Percentiles rank a stretch among this genome's conserved stretches.
These are phyloP conservation scores for Bothia castanella DNA, from an alignment of 1,284 basidiomycete species.

Conservation along the genomic window DNA sequence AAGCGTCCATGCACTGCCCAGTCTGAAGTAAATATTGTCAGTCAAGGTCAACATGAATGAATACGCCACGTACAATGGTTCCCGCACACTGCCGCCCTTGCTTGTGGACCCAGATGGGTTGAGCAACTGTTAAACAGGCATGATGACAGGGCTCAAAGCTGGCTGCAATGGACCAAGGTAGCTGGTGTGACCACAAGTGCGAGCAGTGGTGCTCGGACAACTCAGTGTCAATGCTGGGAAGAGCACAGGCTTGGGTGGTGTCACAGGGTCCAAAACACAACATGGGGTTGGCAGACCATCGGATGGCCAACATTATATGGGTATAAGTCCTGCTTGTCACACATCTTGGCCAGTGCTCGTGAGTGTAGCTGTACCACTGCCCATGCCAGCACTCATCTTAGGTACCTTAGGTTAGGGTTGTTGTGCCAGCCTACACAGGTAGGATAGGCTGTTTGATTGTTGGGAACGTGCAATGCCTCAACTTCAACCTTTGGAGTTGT, in stretches of 20 bases:
- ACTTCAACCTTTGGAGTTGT: no score
- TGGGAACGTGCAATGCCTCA: no score
- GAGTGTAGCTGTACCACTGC: no score
- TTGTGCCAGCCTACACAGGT: no score
- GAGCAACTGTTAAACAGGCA: slow-evolving; percentile 47
- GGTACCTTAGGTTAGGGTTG: no score
- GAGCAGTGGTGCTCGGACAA: neutral
- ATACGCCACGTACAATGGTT: slow-evolving; percentile 45
- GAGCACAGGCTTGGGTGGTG: slow-evolving; percentile 5
- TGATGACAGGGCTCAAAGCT: slow-evolving; percentile 54
- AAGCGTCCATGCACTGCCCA: slow-evolving; percentile 53
- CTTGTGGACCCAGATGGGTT: slow-evolving; percentile 29
- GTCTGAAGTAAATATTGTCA: slow-evolving; percentile 11
- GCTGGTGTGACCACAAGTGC: slow-evolving; percentile 3
- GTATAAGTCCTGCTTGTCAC: no score
- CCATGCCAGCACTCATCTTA: no score
- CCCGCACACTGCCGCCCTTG: slow-evolving; percentile 29
- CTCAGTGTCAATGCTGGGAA: neutral
- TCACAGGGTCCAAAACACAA: slow-evolving; percentile 8
- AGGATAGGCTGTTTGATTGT: no score
- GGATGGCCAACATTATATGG: neutral
- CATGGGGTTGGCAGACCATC: slow-evolving; percentile 4
- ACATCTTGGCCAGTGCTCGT: no score
- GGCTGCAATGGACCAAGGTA: slow-evolving; percentile 29
- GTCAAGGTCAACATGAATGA: neutral